phyloP scores from a whole-genome alignment of 2,329 filamentous ascomycete genomes.

The Penicillium hesseltinei region DNA sequence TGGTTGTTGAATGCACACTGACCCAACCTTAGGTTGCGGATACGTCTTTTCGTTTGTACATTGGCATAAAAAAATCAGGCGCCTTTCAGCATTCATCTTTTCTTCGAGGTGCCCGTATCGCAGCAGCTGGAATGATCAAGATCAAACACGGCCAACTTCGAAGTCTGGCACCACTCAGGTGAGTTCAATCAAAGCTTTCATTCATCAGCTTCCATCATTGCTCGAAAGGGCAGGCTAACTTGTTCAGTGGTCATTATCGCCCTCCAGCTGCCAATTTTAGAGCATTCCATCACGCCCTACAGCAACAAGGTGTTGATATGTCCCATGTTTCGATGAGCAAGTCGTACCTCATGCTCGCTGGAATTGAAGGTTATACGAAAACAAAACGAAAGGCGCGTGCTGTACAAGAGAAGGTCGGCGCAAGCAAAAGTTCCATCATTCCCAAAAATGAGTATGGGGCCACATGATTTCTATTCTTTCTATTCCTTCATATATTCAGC shows the following conservation, averaged over 20 bases:
- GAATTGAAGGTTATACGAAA: constrained; percentile 75
- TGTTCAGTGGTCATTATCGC: constrained; percentile 74
- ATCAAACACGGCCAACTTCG: constrained; percentile 65
- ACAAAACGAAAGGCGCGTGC: constrained; percentile 48
- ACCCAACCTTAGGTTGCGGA: constrained; percentile 53
- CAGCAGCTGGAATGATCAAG: constrained; percentile 79
- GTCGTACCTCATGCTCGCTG: constrained; percentile 77
- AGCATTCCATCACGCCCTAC: constrained; percentile 72
- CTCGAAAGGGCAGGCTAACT: constrained; percentile 28
- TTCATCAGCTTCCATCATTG: background rate
- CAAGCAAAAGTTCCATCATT: background rate
- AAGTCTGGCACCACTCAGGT: constrained; percentile 62
- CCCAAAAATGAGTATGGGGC: background rate
- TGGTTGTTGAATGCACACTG: too few species aligned
- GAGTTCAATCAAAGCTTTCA: background rate
- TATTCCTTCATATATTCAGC: too few species aligned
- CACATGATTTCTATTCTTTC: too few species aligned
- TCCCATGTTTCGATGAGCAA: constrained; percentile 73
- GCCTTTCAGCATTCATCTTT: constrained; percentile 92
- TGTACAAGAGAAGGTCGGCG: constrained; percentile 23
- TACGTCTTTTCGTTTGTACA: constrained; percentile 74
- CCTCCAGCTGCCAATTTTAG: constrained; percentile 81
- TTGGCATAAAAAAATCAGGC: constrained; percentile 85
- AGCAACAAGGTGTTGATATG: constrained; percentile 74
- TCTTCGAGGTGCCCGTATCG: constrained; percentile 76